Conservation (phyloP, 345 rosid species). For the Sonneratia caseolaris region DNA sequence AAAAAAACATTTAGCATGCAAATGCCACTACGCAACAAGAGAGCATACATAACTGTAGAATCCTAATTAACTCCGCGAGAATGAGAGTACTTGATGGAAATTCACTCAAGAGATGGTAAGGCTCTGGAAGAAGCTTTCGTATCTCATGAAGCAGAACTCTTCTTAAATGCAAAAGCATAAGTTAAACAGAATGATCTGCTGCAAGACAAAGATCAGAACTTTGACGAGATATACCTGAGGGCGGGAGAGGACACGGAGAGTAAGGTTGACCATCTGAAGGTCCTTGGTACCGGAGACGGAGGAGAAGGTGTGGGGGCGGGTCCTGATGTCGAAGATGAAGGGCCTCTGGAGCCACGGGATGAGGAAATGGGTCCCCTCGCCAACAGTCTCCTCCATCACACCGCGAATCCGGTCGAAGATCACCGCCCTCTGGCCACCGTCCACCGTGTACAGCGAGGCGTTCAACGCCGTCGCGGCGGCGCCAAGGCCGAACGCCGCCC, state of each 20-base stretch:
- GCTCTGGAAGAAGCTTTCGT: not conserved
- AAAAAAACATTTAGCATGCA: not conserved
- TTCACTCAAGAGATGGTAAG: not conserved
- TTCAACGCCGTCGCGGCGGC: slow-evolving; percentile 50
- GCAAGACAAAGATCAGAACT: not conserved
- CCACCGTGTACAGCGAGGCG: slow-evolving; percentile 87
- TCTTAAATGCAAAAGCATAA: too few species aligned
- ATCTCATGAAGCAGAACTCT: slow-evolving; percentile 55
- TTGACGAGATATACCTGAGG: slow-evolving; percentile 1
- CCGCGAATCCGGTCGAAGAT: slow-evolving; percentile 90
- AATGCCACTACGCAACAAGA: not conserved
- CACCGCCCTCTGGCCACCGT: slow-evolving; percentile 95
- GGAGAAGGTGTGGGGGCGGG: slow-evolving; percentile 91
- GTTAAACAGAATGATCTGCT: not conserved
- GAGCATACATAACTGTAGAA: not conserved
- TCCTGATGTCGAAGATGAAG: slow-evolving; percentile 72
- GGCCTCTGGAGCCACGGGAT: slow-evolving; percentile 91
- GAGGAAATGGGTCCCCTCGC: slow-evolving; percentile 93
- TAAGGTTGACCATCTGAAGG: slow-evolving; percentile 97
- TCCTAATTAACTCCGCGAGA: not conserved
- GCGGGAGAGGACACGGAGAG: slow-evolving; percentile 83
- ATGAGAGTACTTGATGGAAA: not conserved
- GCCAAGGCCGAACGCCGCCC: slow-evolving; percentile 80
- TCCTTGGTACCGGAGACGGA: slow-evolving; percentile 94
- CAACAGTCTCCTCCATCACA: slow-evolving; percentile 60